Evolutionary conservation across 768 basidiomycete genomes (phyloP), one percentile per base, ranked within the genome.

Genomic region (Tylopilus plumbeoviolaceoides): DNA sequence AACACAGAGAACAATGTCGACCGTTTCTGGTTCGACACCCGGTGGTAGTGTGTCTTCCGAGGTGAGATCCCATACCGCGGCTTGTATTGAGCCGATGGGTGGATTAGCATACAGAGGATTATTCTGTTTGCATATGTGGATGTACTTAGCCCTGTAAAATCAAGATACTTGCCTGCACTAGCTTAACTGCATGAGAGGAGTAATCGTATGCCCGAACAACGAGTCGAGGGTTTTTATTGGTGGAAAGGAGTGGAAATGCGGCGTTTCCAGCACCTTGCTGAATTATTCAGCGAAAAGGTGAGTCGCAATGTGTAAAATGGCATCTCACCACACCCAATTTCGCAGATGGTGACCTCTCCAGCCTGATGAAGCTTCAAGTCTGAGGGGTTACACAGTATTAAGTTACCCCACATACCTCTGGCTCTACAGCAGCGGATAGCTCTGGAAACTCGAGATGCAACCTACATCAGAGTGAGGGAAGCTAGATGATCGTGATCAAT

Each of bases 371-470:
- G 30, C 61, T 46, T 17, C 50, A 11, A 28, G 23, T 23, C 23
- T 23, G 23, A 46, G 10, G 23, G 10, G n/a, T 21, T 47, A 3
- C 38, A n/a, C 14, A 9, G 28, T 15, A 5, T 41, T 30, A 11
- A 49, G 48, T 6, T 31, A 8, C 39, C 47, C 38, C 36, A 53
- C 75, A 43, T 66, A 90, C 90, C 57, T 87, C 80, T 3, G 81
- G 73, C 57, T 84, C 75, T 12, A 87, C 79, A 1, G 87, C 85
- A 11, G 77, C 77, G 23, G 88, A 73, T 20, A 98, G 78, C 62
- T 98, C 94, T 0, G 89, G 90, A 62, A 98, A 98, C 68, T 99
- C 97, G n/a, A 91, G 83, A 60, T 89, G 82, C 28, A 98, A 75
- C 95, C 87, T 89, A 28, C 0, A 5, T 35, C 31, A 7, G 50